Evolutionary conservation across 768 basidiomycete species (phyloP), one percentile per base, ranked within the genome.

Genomic region (Russula earlei): DNA sequence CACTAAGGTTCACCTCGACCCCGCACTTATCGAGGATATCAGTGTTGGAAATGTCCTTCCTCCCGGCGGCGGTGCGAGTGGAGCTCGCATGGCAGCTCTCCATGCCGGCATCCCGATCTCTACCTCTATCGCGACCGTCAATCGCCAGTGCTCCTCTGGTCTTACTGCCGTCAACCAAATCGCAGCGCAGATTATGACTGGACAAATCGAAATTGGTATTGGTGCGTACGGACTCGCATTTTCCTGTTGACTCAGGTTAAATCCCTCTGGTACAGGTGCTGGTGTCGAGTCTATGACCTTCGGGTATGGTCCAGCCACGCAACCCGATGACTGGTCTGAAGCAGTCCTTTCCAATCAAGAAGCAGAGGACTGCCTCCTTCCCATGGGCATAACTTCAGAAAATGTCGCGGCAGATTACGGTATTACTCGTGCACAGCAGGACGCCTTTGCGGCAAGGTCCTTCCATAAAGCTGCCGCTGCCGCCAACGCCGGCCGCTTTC

Each of bases 371-470:
- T 92, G 90, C 67, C 75, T 87, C 25, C 74, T 89, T 55, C 90
- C 90, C 42, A 91, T 91, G 89, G 93, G 92, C 34, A 84, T 93
- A 73, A 93, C 93, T 19, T 91, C 87, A n/a, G 91, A 94, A 74
- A 92, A 92, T 67, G 90, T 93, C 61, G 89, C 92, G 12, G 68
- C 75, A 47, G 82, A 91, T 53, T 94, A 78, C 69, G 73, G 75
- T 56, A 81, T 95, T 67, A 74, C 84, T 27, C 85, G 93, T 51
- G 74, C 76, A 46, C 71, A 69, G n/a, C 90, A 94, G 71, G 93
- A 95, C 73, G 78, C 75, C 54, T 93, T 94, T 64, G 84, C 92
- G 6, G 90, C 90, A 14, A 69, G 74, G 42, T 92, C 90, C 0
- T 91, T 90, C 80, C 82, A 84, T 64, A 89, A 89, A 67, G 92